Percentiles rank a stretch among this genome's conserved stretches.
phyloP scores from a whole-genome alignment of 2,329 filamentous ascomycete species.

The Plectosphaerella cucumerina region DNA sequence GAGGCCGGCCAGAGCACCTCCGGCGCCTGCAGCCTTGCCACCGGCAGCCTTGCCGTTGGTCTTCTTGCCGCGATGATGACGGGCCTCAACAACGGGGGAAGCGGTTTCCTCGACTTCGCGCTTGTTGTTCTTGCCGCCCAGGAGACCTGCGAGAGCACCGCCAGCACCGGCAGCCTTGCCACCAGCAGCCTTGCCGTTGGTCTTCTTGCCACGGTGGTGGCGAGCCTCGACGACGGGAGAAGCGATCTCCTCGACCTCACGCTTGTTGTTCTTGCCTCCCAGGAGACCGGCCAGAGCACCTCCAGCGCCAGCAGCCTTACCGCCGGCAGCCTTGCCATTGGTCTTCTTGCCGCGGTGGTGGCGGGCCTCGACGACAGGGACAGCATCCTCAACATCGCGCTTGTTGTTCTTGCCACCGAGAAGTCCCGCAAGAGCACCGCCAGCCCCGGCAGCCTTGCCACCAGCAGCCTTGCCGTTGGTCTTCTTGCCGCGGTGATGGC shows the following conservation, averaged over 20 bases:
- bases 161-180: slow-evolving; percentile 1
- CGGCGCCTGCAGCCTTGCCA: neutral
- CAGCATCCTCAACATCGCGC: neutral
- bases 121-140: neutral
- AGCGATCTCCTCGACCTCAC: neutral
- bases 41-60: neutral
- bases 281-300: neutral
- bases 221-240: neutral
- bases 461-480: neutral
- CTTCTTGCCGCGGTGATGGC: slow-evolving; percentile 1
- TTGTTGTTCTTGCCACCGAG: slow-evolving; percentile 2
- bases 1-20: neutral
- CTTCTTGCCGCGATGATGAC: slow-evolving; percentile 1
- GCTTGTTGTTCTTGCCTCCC: slow-evolving; percentile 1
- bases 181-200: neutral
- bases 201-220: slow-evolving; percentile 1
- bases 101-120: neutral
- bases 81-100: neutral
- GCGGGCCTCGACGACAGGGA: neutral
- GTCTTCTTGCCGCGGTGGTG: slow-evolving; percentile 1
- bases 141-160: neutral
- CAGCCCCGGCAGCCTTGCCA: neutral
- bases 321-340: neutral
- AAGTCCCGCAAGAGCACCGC: neutral
- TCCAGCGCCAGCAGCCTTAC: neutral